phyloP scores from a whole-genome alignment of 305 asterid species.

The Fraxinus nigra region DNA sequence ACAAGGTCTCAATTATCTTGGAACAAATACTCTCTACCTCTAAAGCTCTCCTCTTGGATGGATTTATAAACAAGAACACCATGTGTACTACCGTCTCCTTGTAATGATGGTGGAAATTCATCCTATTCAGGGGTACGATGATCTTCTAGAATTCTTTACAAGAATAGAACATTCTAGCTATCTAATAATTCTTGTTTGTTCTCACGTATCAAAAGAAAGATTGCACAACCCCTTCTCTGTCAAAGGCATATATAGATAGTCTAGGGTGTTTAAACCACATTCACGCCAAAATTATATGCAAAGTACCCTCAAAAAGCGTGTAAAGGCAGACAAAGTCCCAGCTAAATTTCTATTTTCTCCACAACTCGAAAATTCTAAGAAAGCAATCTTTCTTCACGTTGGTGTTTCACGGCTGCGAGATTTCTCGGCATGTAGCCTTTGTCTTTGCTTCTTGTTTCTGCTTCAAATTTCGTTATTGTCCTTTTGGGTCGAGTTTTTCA shows the following conservation, averaged over 20 bases:
- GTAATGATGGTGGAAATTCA: too few relatives aligned
- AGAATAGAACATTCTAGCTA: not conserved
- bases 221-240: not conserved
- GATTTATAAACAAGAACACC: not conserved
- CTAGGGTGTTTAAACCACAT: not conserved
- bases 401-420: not conserved
- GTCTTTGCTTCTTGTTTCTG: not conserved
- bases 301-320: not conserved
- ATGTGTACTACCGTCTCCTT: not conserved
- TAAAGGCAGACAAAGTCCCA: not conserved
- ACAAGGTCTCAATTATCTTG: not conserved
- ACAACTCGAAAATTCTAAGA: not conserved
- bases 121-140: not conserved
- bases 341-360: not conserved
- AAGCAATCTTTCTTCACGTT: not conserved
- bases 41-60: not conserved
- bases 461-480: not conserved
- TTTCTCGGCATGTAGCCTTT: not conserved
- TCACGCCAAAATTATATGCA: not conserved
- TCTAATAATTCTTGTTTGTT: not conserved
- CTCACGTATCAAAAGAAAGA: not conserved
- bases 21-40: not conserved
- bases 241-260: not conserved
- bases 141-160: not conserved
- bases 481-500: not conserved